These are phyloP conservation scores for Pleoardoris graminearum DNA, from an alignment of 2,329 filamentous ascomycete genomes.

Conservation along the genomic window DNA sequence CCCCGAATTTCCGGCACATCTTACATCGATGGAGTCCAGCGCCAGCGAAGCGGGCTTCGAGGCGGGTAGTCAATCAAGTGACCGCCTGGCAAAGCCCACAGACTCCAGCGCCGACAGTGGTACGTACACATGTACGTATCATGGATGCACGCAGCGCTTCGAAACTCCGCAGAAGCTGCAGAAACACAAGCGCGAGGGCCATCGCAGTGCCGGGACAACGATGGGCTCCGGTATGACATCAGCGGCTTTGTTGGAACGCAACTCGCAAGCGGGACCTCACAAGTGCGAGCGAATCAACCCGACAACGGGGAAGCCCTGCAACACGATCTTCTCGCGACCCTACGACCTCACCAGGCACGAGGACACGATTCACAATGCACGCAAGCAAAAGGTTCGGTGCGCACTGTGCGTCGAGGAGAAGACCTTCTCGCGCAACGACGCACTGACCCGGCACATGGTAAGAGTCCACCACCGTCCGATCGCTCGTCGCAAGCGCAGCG, in stretches of 20 bases:
- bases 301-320: constrained; percentile 92
- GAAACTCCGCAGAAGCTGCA: constrained; percentile 84
- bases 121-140: constrained; percentile 95
- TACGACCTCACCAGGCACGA: constrained; percentile 97
- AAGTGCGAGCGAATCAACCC: constrained; percentile 92
- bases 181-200: constrained; percentile 93
- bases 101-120: constrained; percentile 75
- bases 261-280: constrained; percentile 91
- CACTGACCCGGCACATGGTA: constrained; percentile 84
- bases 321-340: constrained; percentile 88
- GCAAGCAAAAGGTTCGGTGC: constrained; percentile 93
- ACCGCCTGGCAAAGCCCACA: constrained; percentile 56
- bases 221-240: constrained; percentile 53
- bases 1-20: constrained; percentile 61
- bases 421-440: constrained; percentile 94
- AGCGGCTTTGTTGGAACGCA: constrained; percentile 63
- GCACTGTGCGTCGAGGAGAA: constrained; percentile 94
- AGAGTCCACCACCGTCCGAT: constrained; percentile 23
- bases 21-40: constrained; percentile 65
- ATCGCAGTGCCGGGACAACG: constrained; percentile 57
- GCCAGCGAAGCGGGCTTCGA: constrained; percentile 56
- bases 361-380: constrained; percentile 93
- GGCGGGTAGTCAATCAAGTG: constrained; percentile 48
- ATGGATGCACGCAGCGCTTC: constrained; percentile 85
- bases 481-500: constrained; percentile 14